Evolutionary conservation across 345 rosid species (phyloP), one percentile per base, ranked within the genome.

Genomic region (Salix viminalis): DNA sequence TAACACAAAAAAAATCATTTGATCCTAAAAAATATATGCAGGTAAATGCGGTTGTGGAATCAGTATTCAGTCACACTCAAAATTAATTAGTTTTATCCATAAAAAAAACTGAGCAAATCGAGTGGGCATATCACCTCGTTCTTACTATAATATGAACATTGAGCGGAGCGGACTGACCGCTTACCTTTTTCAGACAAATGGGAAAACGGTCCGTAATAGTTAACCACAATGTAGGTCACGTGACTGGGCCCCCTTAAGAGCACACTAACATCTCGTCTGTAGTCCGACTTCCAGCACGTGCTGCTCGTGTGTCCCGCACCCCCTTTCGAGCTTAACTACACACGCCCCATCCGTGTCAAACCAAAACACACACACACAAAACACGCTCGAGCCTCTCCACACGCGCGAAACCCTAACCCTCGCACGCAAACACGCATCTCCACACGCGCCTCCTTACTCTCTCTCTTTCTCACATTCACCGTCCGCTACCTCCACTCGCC

Each of bases 271-370:
- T 84, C 84, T 69, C 84, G 80, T 79, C 83, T 70, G 39, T 41
- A 9, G 61, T 69, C 36, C 70, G 54, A 44, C n/a, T 74, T 68
- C 5, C 28, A 30, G 76, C 87, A 81, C 81, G 86, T 28, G 85
- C 67, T 18, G 39, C 89, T 83, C 91, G 88, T 86, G 93, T 72
- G 26, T 65, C 58, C 74, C 79, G 75, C 79, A 52, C 86, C 77
- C 52, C 41, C 79, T 77, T 72, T 32, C 75, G 69, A 18, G 83
- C 80, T 74, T 78, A 73, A 76, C 67, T 41, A 62, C 69, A 56
- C 98, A 90, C 93, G 97, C 96, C 86, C 73, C 83, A 82, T 88
- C 83, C 98, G 98, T 94, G 98, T 85, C 93, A 90, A 87, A 18
- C 84, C 84, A 58, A 41, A 50, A 28, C 61, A 19, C 82, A 77